Evolutionary conservation across 1,284 basidiomycete genomes (phyloP).

Genomic region (Leccinum solheimii): DNA sequence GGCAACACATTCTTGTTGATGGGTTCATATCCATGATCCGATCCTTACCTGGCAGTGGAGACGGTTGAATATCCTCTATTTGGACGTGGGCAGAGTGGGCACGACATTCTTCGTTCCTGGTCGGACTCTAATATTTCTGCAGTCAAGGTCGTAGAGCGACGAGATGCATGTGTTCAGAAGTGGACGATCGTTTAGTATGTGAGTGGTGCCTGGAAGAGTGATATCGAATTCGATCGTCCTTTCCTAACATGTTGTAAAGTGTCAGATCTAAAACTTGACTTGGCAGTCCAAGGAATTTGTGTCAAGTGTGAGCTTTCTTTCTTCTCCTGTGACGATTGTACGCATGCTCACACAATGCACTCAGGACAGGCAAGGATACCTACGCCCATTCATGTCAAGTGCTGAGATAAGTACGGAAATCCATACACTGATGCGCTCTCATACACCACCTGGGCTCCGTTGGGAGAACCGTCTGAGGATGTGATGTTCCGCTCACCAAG

Average conservation of each 20-base stretch:
- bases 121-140: too few species aligned
- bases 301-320: background rate
- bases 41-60: too few species aligned
- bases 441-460: constrained; percentile 48
- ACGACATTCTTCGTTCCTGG: too few species aligned
- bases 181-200: background rate
- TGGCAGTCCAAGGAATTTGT: background rate
- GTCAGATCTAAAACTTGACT: background rate
- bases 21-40: too few species aligned
- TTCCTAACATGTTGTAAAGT: background rate
- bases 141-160: background rate
- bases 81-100: too few species aligned
- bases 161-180: background rate
- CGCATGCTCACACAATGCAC: background rate
- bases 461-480: constrained; percentile 21
- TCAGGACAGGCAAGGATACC: background rate
- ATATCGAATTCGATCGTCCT: background rate
- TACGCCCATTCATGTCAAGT: constrained; percentile 59
- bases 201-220: background rate
- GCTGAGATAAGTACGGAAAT: constrained; percentile 66
- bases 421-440: constrained; percentile 57
- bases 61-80: too few species aligned
- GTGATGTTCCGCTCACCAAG: constrained; percentile 32
- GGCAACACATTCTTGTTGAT: too few species aligned
- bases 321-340: background rate